Percentiles rank a stretch among this genome's conserved stretches.
These are phyloP conservation scores for Bidens hawaiensis DNA, from an alignment of 140 eudicot genomes.

Conservation along the genomic window DNA sequence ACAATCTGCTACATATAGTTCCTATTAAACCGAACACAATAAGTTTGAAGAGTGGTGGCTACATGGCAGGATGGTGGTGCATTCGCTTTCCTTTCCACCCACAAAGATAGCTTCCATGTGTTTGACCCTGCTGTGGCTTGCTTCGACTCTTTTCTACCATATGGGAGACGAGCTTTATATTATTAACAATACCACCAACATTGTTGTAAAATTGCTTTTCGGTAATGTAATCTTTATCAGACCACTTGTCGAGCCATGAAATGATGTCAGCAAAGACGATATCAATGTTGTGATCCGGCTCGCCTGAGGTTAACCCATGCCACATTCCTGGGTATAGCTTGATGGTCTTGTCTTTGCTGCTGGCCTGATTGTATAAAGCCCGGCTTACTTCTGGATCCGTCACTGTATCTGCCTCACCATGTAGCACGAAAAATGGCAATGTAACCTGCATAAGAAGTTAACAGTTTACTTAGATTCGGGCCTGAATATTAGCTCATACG, in stretches of 20 bases:
- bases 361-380: too few relatives aligned
- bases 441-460: constrained; percentile 69
- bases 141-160: constrained; percentile 9
- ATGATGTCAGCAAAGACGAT: constrained; percentile 67
- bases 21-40: constrained; percentile 27
- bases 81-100: constrained; percentile 71
- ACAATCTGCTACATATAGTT: constrained; percentile 11
- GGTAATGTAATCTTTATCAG: constrained; percentile 5
- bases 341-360: too few relatives aligned
- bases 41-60: too few relatives aligned
- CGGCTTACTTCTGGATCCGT: too few relatives aligned
- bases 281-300: constrained; percentile 75
- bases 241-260: constrained; percentile 76
- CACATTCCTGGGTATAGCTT: constrained; percentile 98
- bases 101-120: constrained; percentile 44
- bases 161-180: constrained; percentile 12
- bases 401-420: constrained; percentile 88
- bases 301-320: constrained; percentile 90
- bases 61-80: constrained; percentile 63
- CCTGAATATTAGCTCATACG: too few relatives aligned
- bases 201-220: constrained; percentile 9
- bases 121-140: constrained; percentile 14
- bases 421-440: constrained; percentile 85
- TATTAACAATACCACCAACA: constrained; percentile 14
- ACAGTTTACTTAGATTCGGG: too few relatives aligned